These are phyloP conservation scores for Endocarpon pusillum DNA, from an alignment of 495 filamentous ascomycete genomes.

Conservation along the genomic window DNA sequence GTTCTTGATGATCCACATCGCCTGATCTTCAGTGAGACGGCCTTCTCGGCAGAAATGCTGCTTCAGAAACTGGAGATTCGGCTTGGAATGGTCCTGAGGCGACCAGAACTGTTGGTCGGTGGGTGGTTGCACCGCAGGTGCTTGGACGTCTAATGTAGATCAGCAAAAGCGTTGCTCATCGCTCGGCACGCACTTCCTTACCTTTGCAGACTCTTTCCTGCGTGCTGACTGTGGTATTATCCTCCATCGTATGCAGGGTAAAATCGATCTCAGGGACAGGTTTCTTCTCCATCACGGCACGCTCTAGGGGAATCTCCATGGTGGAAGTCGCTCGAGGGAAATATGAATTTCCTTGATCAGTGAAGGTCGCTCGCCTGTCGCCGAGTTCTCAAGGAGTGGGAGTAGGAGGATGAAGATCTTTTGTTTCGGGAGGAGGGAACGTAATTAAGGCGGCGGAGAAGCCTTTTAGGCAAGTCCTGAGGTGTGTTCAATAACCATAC, in stretches of 20 bases:
- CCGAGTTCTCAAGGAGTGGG: background rate
- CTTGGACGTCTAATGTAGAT: constrained; percentile 64
- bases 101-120: constrained; percentile 66
- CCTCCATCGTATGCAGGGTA: constrained; percentile 93
- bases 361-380: background rate
- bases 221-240: constrained; percentile 87
- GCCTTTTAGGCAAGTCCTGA: too few relatives aligned
- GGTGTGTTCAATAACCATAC: too few relatives aligned
- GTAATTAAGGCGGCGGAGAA: too few relatives aligned
- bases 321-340: too few relatives aligned
- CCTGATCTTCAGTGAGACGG: constrained; percentile 89
- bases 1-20: constrained; percentile 77
- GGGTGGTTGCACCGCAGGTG: constrained; percentile 80
- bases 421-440: too few relatives aligned
- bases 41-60: constrained; percentile 97
- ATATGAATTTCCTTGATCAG: too few relatives aligned
- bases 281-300: constrained; percentile 81
- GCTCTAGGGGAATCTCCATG: constrained; percentile 33
- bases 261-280: constrained; percentile 96
- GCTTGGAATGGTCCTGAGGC: constrained; percentile 69
- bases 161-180: constrained; percentile 25
- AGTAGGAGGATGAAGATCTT: too few relatives aligned
- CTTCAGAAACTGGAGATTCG: constrained; percentile 85
- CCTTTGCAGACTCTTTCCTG: constrained; percentile 94
- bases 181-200: constrained; percentile 87